These are phyloP conservation scores for Coemansia sp. DNA, from an alignment of 192 early-diverging fungal species.

Conservation along the genomic window DNA sequence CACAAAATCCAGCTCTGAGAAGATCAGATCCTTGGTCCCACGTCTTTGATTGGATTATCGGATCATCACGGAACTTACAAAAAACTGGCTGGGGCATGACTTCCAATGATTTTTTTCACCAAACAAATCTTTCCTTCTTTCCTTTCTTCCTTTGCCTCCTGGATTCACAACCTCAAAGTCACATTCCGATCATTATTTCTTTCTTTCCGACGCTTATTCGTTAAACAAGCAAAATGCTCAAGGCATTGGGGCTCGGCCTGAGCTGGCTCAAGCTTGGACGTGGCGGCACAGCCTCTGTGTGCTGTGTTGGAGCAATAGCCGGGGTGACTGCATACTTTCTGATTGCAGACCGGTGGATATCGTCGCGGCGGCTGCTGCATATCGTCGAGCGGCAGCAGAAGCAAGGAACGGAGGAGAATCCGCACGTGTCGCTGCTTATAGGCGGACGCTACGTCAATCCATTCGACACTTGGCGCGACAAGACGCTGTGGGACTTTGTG, in stretches of 20 bases:
- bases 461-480: constrained; percentile 52
- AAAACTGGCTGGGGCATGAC: too few relatives aligned
- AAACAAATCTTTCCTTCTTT: too few relatives aligned
- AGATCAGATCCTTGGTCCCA: background rate
- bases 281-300: constrained; percentile 24
- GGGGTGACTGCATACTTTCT: constrained; percentile 36
- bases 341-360: constrained; percentile 40
- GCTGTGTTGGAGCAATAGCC: constrained; percentile 43
- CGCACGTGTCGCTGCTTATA: constrained; percentile 36
- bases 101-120: too few relatives aligned
- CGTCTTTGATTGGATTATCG: too few relatives aligned
- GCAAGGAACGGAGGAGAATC: background rate
- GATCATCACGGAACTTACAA: too few relatives aligned
- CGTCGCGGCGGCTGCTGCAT: constrained; percentile 17
- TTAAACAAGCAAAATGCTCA: constrained; percentile 20
- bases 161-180: background rate
- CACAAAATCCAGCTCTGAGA: too few relatives aligned
- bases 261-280: constrained; percentile 35
- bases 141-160: too few relatives aligned
- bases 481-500: constrained; percentile 54
- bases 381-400: constrained; percentile 3
- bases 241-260: constrained; percentile 36
- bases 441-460: constrained; percentile 54
- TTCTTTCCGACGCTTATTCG: too few relatives aligned
- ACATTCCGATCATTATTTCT: too few relatives aligned